Evolutionary conservation across 1,284 basidiomycete genomes (phyloP), one percentile per base, ranked within the genome.

Genomic region (Ganoderma lucidum): DNA sequence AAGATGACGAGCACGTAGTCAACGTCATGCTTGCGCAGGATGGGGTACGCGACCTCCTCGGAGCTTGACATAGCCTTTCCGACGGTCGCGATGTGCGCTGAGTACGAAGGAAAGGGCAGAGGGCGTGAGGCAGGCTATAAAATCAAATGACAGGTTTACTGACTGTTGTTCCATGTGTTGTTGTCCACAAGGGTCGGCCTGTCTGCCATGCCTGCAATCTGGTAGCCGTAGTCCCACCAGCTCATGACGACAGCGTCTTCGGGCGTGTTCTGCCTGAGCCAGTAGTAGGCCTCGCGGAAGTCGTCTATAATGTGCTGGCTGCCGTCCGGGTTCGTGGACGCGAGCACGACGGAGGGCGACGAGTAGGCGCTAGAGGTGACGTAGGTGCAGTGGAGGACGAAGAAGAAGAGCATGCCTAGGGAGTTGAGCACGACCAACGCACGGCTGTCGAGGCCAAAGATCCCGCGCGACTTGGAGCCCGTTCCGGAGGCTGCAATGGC

Each of bases 141-240:
- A 23, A 28, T 8, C 28, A 51, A 42, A 45, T 44, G 55, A 51
- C 30, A 56, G 63, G 12, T 39, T 30, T 32, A 86, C 93, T 75
- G 74, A 96, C 95, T 99, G 84, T 99, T 99, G 84, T 99, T 99
- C 98, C 98, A 99, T 1, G 98, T 99, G 81, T 99, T 99, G 85
- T 99, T 99, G 82, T 99, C 98, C 12, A 99, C 98, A 69, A 99
- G 84, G 2, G 96, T 98, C n/a, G 95, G 91, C 56, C 98, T 87
- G 83, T 99, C 96, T 14, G 98, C 96, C 95, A 99, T 98, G 62
- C 98, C 98, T 56, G 97, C 96, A 78, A 99, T 98, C 83, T 99
- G 97, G 81, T 99, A 99, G 28, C 98, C 98, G 77, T 99, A 99
- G 83, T 99, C 98, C 98, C 98, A 99, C 98, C 98, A 99, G 74